Evolutionary conservation across 2,329 filamentous ascomycete species (phyloP).

Genomic region (Botryotinia narcissicola): DNA sequence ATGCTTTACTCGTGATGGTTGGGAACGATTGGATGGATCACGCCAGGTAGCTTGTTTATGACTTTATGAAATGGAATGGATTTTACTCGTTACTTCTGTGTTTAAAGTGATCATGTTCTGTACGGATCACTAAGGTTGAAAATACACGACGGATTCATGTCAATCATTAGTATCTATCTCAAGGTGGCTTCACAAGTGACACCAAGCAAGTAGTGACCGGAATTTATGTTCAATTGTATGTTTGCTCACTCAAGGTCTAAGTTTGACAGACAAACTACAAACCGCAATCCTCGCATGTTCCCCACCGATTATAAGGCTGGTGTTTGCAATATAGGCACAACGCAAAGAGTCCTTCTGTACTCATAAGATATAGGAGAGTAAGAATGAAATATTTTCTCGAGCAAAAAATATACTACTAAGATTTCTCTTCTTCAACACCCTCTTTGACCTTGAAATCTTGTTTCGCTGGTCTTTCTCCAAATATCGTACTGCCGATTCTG

Average conservation of each 20-base stretch:
- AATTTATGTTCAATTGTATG: not conserved
- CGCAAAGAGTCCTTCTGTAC: not conserved
- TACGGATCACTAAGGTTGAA: not conserved
- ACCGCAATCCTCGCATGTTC: not conserved
- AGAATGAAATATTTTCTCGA: not conserved
- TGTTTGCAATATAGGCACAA: not conserved
- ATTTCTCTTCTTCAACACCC: constrained; percentile 25
- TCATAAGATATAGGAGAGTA: not conserved
- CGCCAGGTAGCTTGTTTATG: not conserved
- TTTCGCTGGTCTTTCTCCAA: constrained; percentile 68
- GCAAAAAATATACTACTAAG: not conserved
- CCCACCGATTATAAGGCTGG: not conserved
- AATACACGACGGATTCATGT: not conserved
- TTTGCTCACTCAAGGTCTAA: not conserved
- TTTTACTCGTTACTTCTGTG: not conserved
- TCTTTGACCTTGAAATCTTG: constrained; percentile 31
- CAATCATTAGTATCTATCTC: no score
- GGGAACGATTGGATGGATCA: not conserved
- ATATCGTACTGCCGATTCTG: constrained; percentile 89
- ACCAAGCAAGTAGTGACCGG: not conserved
- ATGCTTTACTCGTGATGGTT: not conserved
- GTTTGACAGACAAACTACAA: not conserved
- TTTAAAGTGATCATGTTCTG: not conserved
- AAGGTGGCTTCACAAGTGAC: not conserved
- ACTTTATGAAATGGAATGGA: not conserved